Conservation (phyloP, 169 alveolate genomes). For the Eimeria necatrix region DNA sequence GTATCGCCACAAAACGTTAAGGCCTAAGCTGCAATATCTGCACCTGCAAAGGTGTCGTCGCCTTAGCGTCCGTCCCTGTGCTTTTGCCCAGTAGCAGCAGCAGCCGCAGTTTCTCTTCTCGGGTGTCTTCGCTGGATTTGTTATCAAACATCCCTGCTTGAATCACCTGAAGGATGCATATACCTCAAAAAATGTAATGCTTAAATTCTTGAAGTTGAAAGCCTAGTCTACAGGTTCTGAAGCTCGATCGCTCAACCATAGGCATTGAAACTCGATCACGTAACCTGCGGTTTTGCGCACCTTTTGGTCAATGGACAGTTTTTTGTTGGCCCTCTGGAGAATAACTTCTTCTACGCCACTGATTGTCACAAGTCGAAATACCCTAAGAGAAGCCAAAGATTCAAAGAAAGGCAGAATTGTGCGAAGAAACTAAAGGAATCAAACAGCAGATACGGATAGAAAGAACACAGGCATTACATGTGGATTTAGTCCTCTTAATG, state of each 20-base stretch:
- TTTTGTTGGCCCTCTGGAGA: slow-evolving; percentile 93
- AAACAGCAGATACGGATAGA: neutral
- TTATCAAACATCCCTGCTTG: slow-evolving; percentile 73
- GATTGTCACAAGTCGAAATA: slow-evolving; percentile 82
- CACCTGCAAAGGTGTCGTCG: slow-evolving; percentile 58
- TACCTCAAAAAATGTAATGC: neutral
- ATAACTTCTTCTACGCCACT: slow-evolving; percentile 95
- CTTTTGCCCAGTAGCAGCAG: slow-evolving; percentile 41
- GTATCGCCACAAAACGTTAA: neutral
- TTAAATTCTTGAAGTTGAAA: too few species aligned
- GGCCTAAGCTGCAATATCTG: neutral
- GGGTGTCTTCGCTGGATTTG: slow-evolving; percentile 56
- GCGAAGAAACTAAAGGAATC: neutral
- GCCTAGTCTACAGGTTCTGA: too few species aligned
- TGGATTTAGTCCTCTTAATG: too few species aligned
- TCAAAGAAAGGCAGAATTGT: neutral
- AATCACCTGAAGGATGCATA: slow-evolving; percentile 45
- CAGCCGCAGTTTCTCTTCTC: slow-evolving; percentile 66
- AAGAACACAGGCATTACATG: neutral
- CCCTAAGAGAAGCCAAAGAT: slow-evolving; percentile 79
- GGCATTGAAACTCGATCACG: too few species aligned
- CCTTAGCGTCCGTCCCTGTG: slow-evolving; percentile 15
- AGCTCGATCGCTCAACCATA: too few species aligned
- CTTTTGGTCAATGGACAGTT: slow-evolving; percentile 94
- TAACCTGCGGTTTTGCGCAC: slow-evolving; percentile 67